A percentile compares a stretch with the other conserved stretches of the same genome.
Conservation (phyloP, 768 basidiomycete species). For the Lactifluus volemus region DNA sequence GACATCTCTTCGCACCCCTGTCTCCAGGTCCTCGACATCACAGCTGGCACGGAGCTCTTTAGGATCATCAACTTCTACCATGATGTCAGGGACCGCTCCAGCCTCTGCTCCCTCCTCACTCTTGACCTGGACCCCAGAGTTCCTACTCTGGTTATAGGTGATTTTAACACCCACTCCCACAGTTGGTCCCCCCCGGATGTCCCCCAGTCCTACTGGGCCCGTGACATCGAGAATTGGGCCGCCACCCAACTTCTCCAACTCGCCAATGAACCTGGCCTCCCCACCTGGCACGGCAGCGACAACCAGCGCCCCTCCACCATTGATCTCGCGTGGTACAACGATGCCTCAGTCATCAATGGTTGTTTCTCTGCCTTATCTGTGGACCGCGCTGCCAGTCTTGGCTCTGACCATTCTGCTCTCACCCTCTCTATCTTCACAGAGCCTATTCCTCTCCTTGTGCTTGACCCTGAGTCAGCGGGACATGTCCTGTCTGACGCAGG, state of each 20-base stretch:
- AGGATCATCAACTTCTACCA: neutral
- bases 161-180: no score
- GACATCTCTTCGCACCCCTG: neutral
- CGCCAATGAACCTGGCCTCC: neutral
- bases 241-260: neutral
- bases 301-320: neutral
- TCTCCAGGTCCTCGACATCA: neutral
- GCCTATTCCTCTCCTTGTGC: neutral
- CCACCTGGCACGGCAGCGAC: neutral
- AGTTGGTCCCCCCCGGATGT: neutral
- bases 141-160: neutral
- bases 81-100: neutral
- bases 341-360: no score
- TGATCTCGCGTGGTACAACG: no score
- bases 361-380: neutral
- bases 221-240: neutral
- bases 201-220: neutral
- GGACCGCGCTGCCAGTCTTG: neutral
- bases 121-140: neutral
- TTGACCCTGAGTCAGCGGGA: neutral
- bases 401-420: neutral
- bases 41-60: neutral
- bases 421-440: neutral
- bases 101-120: neutral
- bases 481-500: neutral